Base-by-base conservation (phyloP, 2,329 filamentous ascomycete genomes). In the Aspergillus pseudoviridinutans region DNA sequence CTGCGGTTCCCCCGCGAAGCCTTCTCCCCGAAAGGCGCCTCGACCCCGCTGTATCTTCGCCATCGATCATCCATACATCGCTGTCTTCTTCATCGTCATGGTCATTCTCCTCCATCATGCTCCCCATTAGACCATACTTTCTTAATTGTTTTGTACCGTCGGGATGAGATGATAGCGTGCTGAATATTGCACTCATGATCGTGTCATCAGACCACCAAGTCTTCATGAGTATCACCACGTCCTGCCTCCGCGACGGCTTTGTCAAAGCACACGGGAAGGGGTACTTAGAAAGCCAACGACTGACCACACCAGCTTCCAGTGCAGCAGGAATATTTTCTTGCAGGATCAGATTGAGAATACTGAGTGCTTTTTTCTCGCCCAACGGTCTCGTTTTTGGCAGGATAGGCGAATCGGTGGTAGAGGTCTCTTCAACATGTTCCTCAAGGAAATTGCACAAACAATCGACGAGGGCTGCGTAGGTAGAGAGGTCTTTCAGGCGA, bases 211-310 rank as follows among this genome's bases (percentile, higher is more conserved):
- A 64, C 66, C 70, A 75, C 71, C 73, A 78, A 20, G 70, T 70
- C 53, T 74, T 74, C 68, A 77, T 74, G 0, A 78, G 68, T 22
- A 70, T 66, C 10, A 75, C 69, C 25, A 78, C 71, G 58, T 78
- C 75, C 50, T 70, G 70, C 44, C 70, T 69, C 28, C 73, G 73
- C 24, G 74, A 71, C 54, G 85, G 81, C 55, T 82, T 79, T 2
- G 80, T 74, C 1, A 73, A 74, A 20, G 79, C 76, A 22, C 88
- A 89, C 78, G 89, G 78, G 51, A 80, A 92, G 7, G 85, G 83
- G 70, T 92, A 90, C 64, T 84, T 85, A 35, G 79, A 82, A n/a
- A 92, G 80, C 89, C 89, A 92, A 56, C 84, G 85, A 59, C 87
- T 85, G 42, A 92, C 80, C 60, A 92, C 84, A 6, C 81, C 81